Evolutionary conservation across 2,329 filamentous ascomycete species (phyloP).

Genomic region (Penicillium sp.): DNA sequence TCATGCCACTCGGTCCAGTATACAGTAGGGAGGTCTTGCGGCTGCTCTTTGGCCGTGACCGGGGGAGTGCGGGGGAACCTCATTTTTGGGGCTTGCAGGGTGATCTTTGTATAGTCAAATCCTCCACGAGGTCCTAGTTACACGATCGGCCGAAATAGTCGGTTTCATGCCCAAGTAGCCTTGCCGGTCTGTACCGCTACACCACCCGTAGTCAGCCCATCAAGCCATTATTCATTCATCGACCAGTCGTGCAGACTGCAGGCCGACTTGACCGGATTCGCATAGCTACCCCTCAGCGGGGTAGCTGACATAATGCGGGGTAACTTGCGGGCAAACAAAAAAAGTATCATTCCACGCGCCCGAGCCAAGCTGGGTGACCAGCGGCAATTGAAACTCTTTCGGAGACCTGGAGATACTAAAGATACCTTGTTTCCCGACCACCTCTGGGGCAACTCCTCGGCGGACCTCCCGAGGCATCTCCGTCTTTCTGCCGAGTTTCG

Average conservation of each 20-base stretch:
- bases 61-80: constrained; percentile 10
- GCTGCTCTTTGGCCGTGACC: neutral
- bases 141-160: neutral
- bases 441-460: neutral
- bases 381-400: constrained; percentile 4
- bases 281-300: constrained; percentile 20
- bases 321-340: constrained; percentile 3
- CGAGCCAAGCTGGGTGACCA: neutral
- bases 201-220: constrained; percentile 5
- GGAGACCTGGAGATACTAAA: constrained; percentile 7
- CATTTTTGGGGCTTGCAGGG: neutral
- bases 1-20: neutral
- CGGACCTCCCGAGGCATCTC: constrained; percentile 9
- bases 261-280: neutral
- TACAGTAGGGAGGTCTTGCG: neutral
- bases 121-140: too few relatives aligned
- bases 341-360: neutral
- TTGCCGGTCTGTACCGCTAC: neutral
- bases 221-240: too few relatives aligned
- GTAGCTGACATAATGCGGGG: constrained; percentile 31
- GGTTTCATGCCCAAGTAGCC: neutral
- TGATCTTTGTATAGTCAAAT: neutral
- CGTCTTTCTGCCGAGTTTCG: constrained; percentile 23
- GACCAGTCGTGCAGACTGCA: neutral
- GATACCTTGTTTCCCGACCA: neutral